Evolutionary conservation across 179 eudicot genomes (phyloP).

Genomic region (Amaranthus tricolor): DNA sequence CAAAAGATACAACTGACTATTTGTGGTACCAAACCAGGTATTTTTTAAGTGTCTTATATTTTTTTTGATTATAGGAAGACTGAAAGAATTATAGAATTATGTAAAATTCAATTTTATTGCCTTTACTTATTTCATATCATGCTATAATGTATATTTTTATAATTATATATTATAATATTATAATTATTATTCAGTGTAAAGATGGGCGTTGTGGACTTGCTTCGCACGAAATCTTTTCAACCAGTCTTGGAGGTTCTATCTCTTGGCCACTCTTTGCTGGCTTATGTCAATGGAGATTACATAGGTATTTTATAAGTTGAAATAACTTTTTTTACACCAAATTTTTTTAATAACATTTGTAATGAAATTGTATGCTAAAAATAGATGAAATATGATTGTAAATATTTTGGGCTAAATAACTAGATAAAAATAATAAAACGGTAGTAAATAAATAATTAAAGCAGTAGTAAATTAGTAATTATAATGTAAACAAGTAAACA

Average conservation of each 20-base stretch:
- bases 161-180: neutral
- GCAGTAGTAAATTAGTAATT: too few species aligned
- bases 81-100: too few species aligned
- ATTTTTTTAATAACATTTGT: neutral
- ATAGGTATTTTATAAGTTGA: constrained; percentile 46
- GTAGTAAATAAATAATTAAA: too few species aligned
- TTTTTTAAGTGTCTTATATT: neutral
- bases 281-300: constrained; percentile 71
- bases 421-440: too few species aligned
- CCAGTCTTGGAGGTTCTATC: constrained; percentile 68
- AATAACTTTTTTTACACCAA: neutral
- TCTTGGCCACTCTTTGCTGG: constrained; percentile 74
- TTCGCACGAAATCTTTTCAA: constrained; percentile 51
- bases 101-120: too few species aligned
- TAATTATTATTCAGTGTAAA: constrained; percentile 42
- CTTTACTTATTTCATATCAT: neutral
- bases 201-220: constrained; percentile 61
- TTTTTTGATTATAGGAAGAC: neutral
- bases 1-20: constrained; percentile 74
- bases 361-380: too few species aligned
- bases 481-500: too few species aligned
- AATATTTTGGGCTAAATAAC: too few species aligned
- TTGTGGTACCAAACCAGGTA: constrained; percentile 91
- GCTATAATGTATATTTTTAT: neutral
- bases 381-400: too few species aligned